Evolutionary conservation across 805 yeast genomes (phyloP).

Genomic region (Limtongia smithiae): DNA sequence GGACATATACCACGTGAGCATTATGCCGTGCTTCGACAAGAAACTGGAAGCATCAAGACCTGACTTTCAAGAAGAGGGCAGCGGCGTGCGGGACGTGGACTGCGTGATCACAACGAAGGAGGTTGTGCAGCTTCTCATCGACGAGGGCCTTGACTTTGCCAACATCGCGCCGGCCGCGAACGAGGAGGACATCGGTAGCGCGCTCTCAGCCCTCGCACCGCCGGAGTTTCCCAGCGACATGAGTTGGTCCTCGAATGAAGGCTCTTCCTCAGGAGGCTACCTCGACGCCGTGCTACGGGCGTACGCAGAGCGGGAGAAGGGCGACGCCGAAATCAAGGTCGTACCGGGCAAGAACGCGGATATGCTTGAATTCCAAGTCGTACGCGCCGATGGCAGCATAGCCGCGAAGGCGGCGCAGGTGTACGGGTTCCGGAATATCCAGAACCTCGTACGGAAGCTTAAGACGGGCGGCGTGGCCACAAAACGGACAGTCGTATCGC

Average conservation of each 20-base stretch:
- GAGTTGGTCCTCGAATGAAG: slow-evolving; percentile 72
- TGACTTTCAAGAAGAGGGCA: slow-evolving; percentile 46
- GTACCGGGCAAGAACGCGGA: slow-evolving; percentile 66
- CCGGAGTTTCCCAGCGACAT: slow-evolving; percentile 56
- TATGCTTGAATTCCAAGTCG: slow-evolving; percentile 59
- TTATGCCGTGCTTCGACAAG: slow-evolving; percentile 98
- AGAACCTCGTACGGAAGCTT: slow-evolving; percentile 82
- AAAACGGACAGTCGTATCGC: slow-evolving; percentile 26
- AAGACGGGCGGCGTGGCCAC: slow-evolving; percentile 43
- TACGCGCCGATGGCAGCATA: slow-evolving; percentile 36
- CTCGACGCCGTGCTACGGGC: slow-evolving; percentile 55
- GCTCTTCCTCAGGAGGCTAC: slow-evolving; percentile 88
- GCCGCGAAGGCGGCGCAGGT: slow-evolving; percentile 62
- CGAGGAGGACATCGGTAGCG: neutral
- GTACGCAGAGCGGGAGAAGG: slow-evolving; percentile 11
- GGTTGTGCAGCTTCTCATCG: slow-evolving; percentile 65
- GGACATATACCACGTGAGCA: slow-evolving; percentile 69
- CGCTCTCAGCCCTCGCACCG: slow-evolving; percentile 46
- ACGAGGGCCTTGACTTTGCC: slow-evolving; percentile 40
- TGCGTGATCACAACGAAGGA: slow-evolving; percentile 93
- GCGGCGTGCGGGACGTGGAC: slow-evolving; percentile 68
- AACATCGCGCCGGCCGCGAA: slow-evolving; percentile 1
- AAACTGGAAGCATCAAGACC: slow-evolving; percentile 90
- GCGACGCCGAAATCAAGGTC: slow-evolving; percentile 44
- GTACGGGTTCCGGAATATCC: slow-evolving; percentile 92